Evolutionary conservation across 345 rosid genomes (phyloP), one percentile per base, ranked within the genome.

Genomic region (Linum usitatissimum): DNA sequence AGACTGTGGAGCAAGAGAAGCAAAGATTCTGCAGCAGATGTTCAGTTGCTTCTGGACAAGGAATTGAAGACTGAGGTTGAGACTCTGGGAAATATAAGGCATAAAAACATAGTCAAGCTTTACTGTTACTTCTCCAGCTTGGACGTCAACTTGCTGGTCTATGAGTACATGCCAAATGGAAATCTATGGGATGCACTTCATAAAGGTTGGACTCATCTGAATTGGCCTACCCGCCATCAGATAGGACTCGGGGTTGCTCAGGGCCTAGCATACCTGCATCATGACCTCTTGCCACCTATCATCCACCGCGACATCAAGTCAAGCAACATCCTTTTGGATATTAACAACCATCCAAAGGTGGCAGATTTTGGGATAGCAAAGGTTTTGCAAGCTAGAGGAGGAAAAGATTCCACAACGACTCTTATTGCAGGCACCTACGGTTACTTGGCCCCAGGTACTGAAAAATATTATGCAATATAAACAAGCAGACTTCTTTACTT

Each of bases 281-380:
- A 86, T 67, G 96, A 87, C 77, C 84, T 89, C 48, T 61, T 78
- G 36, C 76, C 75, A 1, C 84, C 96, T 6, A 85, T 92, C 55
- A 84, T 92, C 68, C 98, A 92, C 75, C 76, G 98, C 61, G 98
- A 92, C 75, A 85, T 92, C 73, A 92, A 92, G 73, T 81, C 98
- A 0, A 85, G 96, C 70, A 92, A 92, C 73, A 80, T 92, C 71
- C 73, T 92, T 23, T 73, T 92, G 1, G 96, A 92, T 67, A 72
- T 78, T 28, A 78, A 86, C 62, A 83, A 75, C 74, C 86, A 80
- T 78, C 89, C 98, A 21, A 89, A 89, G 70, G 86, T 92, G 55
- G 98, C 98, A 39, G 96, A 92, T 66, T 92, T 92, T 30, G 98
- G 96, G 62, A 80, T 89, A 64, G 98, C 98, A 79, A 92, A 92